These are phyloP conservation scores for Aspergillus viridinutans DNA, from an alignment of 2,329 filamentous ascomycete species.

Conservation along the genomic window DNA sequence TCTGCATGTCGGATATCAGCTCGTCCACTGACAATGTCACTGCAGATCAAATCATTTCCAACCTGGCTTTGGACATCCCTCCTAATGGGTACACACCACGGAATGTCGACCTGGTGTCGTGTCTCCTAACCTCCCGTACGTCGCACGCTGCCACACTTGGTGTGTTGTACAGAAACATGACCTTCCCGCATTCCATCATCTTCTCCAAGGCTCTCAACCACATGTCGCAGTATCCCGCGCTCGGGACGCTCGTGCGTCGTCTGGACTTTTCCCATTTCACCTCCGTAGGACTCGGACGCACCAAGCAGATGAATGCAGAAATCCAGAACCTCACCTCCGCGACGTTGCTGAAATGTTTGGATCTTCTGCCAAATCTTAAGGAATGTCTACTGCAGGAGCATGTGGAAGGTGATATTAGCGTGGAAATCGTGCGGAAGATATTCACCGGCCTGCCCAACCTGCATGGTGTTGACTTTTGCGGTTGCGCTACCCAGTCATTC, in stretches of 20 bases:
- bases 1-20: slow-evolving; percentile 5
- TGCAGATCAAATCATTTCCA: slow-evolving; percentile 67
- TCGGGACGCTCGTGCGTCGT: slow-evolving; percentile 72
- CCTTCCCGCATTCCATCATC: slow-evolving; percentile 76
- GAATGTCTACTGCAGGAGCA: slow-evolving; percentile 80
- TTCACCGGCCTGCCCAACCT: slow-evolving; percentile 63
- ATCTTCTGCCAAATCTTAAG: slow-evolving; percentile 67
- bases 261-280: slow-evolving; percentile 85
- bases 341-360: slow-evolving; percentile 67
- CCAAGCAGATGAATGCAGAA: slow-evolving; percentile 67
- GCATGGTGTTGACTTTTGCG: slow-evolving; percentile 70
- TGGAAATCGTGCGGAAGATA: slow-evolving; percentile 65
- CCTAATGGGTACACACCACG: slow-evolving; percentile 71
- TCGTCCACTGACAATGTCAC: neutral
- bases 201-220: slow-evolving; percentile 77
- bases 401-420: slow-evolving; percentile 68
- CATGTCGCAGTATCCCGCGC: slow-evolving; percentile 60
- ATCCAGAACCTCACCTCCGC: slow-evolving; percentile 71
- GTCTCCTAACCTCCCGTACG: slow-evolving; percentile 70
- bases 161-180: slow-evolving; percentile 74
- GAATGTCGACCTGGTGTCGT: slow-evolving; percentile 72
- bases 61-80: slow-evolving; percentile 68
- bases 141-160: slow-evolving; percentile 69
- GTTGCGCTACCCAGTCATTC: slow-evolving; percentile 66
- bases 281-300: slow-evolving; percentile 70